Base-by-base conservation (phyloP, 2,329 filamentous ascomycete species). In the Mycosphaerelloides madeirae region DNA sequence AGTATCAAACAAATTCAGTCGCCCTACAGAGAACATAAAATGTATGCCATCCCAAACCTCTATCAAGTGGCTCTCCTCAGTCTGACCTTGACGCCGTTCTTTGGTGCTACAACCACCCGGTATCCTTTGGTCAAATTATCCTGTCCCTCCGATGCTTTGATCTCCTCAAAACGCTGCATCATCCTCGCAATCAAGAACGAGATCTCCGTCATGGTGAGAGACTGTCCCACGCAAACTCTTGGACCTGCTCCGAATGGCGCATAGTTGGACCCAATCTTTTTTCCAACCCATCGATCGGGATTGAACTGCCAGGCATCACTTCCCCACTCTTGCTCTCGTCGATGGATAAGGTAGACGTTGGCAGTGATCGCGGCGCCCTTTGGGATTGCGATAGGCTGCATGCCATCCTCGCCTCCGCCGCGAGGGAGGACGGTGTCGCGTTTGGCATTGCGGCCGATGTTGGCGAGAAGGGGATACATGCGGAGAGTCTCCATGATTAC, bases 271-370 rank as follows among this genome's bases (percentile, higher is more conserved):
- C 49, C 49, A 48, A 60, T 11, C 48, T 49, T 52, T 31, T 40
- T 47, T 43, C 34, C 55, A 11, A 44, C 46, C 62, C 35, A 60
- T 14, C 60, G 57, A 54, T 41, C 50, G 31, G 38, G 59, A 19
- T 71, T 72, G 60, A 69, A 77, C 28, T 67, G 64, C 49, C 51
- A 48, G 2, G 72, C 71, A 31, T 76, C 73, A 3, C 63, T 53
- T 3, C 74, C 73, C 56, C 68, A 76, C 35, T 71, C 57, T 36
- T 71, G 68, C 20, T 64, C 62, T 13, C 71, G 67, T 3, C 70
- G 68, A 52, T 78, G 75, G 62, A 77, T 74, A 29, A 64, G 56
- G 53, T 70, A 74, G n/a, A 69, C 61, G 42, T 55, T 61, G 48
- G 72, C 72, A 28, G 63, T 64, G 18, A 73, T 58, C 1, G 66